These are phyloP conservation scores for Rosa hybrid DNA, from an alignment of 331 rosid genomes.

Conservation along the genomic window DNA sequence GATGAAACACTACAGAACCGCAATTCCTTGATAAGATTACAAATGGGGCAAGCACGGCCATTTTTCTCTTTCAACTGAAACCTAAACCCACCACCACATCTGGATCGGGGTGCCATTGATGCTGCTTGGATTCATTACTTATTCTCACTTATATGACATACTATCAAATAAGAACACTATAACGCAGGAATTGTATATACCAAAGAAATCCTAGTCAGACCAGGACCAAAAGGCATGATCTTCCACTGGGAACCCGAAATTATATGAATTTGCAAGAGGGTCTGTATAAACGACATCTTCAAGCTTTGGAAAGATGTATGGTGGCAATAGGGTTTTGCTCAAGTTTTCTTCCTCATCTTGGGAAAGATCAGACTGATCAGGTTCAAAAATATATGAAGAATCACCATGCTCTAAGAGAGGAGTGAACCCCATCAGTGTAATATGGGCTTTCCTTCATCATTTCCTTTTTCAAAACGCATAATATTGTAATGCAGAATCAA, in stretches of 20 bases:
- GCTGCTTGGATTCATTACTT: slow-evolving; percentile 26
- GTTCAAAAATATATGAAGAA: too few relatives aligned
- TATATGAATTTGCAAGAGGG: slow-evolving; percentile 52
- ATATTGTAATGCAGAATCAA: too few relatives aligned
- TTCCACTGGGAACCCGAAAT: slow-evolving; percentile 67
- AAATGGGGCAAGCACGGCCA: slow-evolving; percentile 28
- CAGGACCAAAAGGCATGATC: slow-evolving; percentile 82
- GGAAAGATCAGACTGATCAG: too few relatives aligned
- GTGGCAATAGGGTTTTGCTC: too few relatives aligned
- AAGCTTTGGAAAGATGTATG: too few relatives aligned
- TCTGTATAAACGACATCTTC: slow-evolving; percentile 67
- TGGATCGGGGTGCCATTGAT: slow-evolving; percentile 20
- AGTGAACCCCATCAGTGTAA: too few relatives aligned
- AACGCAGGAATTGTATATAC: slow-evolving; percentile 14
- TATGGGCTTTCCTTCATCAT: too few relatives aligned
- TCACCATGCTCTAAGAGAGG: too few relatives aligned
- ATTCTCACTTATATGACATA: slow-evolving; percentile 23
- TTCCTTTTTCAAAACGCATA: too few relatives aligned
- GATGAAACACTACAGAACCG: not conserved
- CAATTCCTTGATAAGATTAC: slow-evolving; percentile 26
- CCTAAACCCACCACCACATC: slow-evolving; percentile 23
- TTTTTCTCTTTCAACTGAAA: slow-evolving; percentile 3
- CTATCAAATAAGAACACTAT: slow-evolving; percentile 13
- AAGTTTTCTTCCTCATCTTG: too few relatives aligned
- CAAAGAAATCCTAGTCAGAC: slow-evolving; percentile 41